phyloP scores from a whole-genome alignment of 139 green algal species.

The Coelastrella sp. region DNA sequence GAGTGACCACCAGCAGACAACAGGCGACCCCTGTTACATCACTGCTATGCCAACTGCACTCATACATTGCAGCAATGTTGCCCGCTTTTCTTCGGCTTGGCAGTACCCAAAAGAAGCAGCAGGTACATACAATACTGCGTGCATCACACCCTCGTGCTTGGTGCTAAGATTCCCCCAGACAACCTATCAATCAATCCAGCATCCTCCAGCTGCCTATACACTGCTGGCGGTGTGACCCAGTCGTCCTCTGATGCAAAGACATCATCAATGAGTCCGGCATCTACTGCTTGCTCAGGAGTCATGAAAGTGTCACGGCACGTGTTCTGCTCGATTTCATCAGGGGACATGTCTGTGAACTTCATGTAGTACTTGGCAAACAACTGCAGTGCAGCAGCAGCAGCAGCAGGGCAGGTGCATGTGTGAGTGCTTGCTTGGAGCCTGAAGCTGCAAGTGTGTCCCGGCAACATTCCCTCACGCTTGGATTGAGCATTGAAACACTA shows the following conservation, averaged over 20 bases:
- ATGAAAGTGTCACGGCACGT: constrained; percentile 92
- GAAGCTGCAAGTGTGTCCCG: no score
- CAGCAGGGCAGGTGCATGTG: not conserved
- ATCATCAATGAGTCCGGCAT: constrained; percentile 69
- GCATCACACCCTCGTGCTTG: not conserved
- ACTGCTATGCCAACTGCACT: no score
- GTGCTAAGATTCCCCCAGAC: constrained; percentile 34
- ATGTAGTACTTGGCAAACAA: constrained; percentile 82
- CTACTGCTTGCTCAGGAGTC: constrained; percentile 78
- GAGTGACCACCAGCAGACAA: no score
- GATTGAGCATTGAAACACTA: no score
- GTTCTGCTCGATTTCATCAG: constrained; percentile 84
- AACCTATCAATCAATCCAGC: constrained; percentile 58
- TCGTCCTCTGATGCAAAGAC: constrained; percentile 52
- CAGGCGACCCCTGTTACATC: no score
- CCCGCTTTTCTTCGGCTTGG: no score
- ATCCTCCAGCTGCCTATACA: constrained; percentile 49
- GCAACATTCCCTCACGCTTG: no score
- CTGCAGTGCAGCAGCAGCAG: constrained; percentile 50
- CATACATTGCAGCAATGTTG: no score
- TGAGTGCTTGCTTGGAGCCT: no score
- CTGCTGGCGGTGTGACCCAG: constrained; percentile 52
- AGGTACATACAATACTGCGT: no score
- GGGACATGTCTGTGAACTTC: constrained; percentile 79
- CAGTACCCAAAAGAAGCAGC: no score